phyloP scores from a whole-genome alignment of 164 flowering plant genomes.

The Taxillus chinensis region DNA sequence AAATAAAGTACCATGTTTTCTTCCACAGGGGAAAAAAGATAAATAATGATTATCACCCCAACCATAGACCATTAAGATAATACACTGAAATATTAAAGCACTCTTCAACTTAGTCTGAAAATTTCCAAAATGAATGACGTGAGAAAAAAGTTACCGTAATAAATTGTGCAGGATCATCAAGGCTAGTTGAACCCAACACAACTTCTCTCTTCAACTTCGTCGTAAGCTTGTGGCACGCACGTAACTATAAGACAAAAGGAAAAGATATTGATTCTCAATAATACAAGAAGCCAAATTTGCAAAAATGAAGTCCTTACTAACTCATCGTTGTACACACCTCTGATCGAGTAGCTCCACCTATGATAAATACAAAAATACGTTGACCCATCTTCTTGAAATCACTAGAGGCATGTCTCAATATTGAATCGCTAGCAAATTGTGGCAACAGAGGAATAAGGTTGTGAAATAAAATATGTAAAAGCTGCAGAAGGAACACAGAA shows the following conservation, averaged over 20 bases:
- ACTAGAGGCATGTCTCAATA: conserved; percentile 62
- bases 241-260: conserved; percentile 33
- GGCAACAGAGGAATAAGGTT: neutral
- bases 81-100: too few species aligned
- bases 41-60: too few species aligned
- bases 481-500: neutral
- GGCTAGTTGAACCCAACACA: conserved; percentile 82
- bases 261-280: conserved; percentile 9
- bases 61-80: too few species aligned
- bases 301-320: neutral
- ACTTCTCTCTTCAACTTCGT: conserved; percentile 72
- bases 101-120: neutral
- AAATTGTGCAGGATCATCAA: conserved; percentile 94
- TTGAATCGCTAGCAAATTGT: conserved; percentile 58
- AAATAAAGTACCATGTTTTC: too few species aligned
- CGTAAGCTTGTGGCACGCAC: conserved; percentile 86
- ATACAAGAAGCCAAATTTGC: neutral
- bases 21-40: too few species aligned
- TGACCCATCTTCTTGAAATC: conserved; percentile 90
- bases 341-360: conserved; percentile 98
- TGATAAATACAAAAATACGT: conserved; percentile 87
- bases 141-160: conserved; percentile 46
- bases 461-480: neutral
- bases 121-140: neutral
- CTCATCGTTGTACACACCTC: conserved; percentile 44